Base-by-base conservation (phyloP, 2,329 filamentous ascomycete species). In the Ceratocystis cubensis region DNA sequence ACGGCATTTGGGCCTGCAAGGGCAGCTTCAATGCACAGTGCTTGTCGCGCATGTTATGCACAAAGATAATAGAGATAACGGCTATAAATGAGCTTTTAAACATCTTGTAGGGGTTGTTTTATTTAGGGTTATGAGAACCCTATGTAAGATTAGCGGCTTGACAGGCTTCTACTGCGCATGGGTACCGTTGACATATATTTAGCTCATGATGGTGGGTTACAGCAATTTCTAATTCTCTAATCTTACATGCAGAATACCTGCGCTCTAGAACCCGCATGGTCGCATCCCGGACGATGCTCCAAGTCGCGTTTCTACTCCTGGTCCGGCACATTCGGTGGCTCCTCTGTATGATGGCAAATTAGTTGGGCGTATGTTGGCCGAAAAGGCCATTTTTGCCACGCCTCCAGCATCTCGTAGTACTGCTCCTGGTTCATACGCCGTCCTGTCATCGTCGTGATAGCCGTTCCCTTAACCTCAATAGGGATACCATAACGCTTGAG, bases 311-410 rank as follows among this genome's bases (percentile, higher is more conserved):
- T 41, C 37, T n/a, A n/a, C 44, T 63, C 61, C 28, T 7, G 15
- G 4, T 25, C 17, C 10, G 30, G 1, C 10, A 7, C 28, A 15
- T 28, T 56, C 13, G 56, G 22, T 37, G 64, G 48, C 41, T 75
- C 74, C 20, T 75, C 75, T 2, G 70, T 61, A 10, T 74, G 69
- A 30, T 80, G 75, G 4, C 75, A 75, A n/a, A 84, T 74, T 64
- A 84, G 73, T 67, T 82, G 76, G 5, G 73, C 57, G 69, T 81
- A 81, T 1, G 72, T 70, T 1, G 84, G 84, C 2, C 75, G 74
- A 70, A 88, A 88, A 0, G 86, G 86, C 87, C 87, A 90, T 63
- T 80, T 75, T 73, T 83, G 78, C 79, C 84, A 89, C 0, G 81
- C 80, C 69, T 82, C 77, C 3, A 85, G 69, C 17, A 89, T 74